A percentile compares a stretch with the other conserved stretches of the same genome.
Conservation (phyloP, 345 rosid genomes). For the Balakata baccata region DNA sequence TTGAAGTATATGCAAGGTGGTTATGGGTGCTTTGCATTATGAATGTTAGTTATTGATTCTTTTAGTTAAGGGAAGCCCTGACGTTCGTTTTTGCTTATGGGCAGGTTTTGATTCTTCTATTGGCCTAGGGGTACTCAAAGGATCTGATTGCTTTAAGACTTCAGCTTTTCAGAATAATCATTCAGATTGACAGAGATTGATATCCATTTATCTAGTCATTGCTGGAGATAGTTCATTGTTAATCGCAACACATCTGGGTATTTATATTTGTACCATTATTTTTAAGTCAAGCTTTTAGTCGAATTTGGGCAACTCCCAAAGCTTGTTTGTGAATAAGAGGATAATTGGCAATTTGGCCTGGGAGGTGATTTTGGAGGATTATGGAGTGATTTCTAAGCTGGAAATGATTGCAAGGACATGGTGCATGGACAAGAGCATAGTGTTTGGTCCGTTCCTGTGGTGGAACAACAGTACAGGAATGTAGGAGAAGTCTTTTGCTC, state of each 20-base stretch:
- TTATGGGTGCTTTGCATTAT: constrained; percentile 19
- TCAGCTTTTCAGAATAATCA: constrained; percentile 15
- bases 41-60: constrained; percentile 17
- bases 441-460: constrained; percentile 48
- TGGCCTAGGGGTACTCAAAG: constrained; percentile 6
- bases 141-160: constrained; percentile 8
- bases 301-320: not conserved
- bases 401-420: constrained; percentile 51
- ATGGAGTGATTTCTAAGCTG: constrained; percentile 39
- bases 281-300: not conserved
- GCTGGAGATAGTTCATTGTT: constrained; percentile 22
- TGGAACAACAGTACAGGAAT: constrained; percentile 46
- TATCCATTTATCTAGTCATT: constrained; percentile 10
- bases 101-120: constrained; percentile 25
- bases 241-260: constrained; percentile 1
- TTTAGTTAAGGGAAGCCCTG: constrained; percentile 22
- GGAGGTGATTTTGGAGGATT: constrained; percentile 24
- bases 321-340: constrained; percentile 12
- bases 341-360: constrained; percentile 19
- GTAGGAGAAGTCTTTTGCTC: constrained; percentile 32
- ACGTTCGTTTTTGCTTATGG: constrained; percentile 27
- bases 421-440: constrained; percentile 61
- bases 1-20: constrained; percentile 8
- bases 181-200: constrained; percentile 1
- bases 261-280: constrained; percentile 9